Base-by-base conservation (phyloP, 164 flowering plant species). In the Nymphaea colorata region DNA sequence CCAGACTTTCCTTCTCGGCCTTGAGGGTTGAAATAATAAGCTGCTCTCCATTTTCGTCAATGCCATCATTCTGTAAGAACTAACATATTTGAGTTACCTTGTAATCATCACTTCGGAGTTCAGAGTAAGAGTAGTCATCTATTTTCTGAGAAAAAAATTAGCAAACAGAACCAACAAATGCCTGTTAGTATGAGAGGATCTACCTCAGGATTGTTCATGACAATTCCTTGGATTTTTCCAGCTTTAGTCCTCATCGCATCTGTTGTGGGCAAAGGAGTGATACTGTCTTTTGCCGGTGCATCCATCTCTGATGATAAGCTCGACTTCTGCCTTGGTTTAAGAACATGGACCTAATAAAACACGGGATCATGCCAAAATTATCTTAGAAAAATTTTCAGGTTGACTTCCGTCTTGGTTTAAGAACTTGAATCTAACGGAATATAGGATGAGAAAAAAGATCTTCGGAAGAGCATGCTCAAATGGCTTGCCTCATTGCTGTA, bases 1-100 rank as follows among this genome's bases (percentile, higher is more conserved):
- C 96, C 64, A 92, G 63, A 70, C 90, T 91, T 74, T 90, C 96
- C 74, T 86, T 95, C 79, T 90, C 97, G 43, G 82, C 76, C 81
- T 84, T 87, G 51, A 90, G 86, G 70, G 82, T 62, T 43, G 81
- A 79, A 61, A 79, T 73, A 51, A 79, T 73, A 51, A 51, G 14
- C 61, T 66, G 79, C 64, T 86, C 96, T 73, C 72, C 72, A 43
- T 72, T 77, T 75, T 79, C 83, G 70, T 78, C 84, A 4, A 66
- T 70, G 57, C 14, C 57, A 51, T 8, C 10, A 71, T 77, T 85
- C 98, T 90, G 89, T 78, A 79, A 16, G 57, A 47, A 36, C 57
- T 51, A 51, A 51, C 57, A 51, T 51, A 15, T 5, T 51, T 51
- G 12, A 51, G 57, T 51, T 15, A 15, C 57, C 36, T 25, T 25